These are phyloP conservation scores for Aspergillus phoenicis DNA, from an alignment of 2,329 filamentous ascomycete species.

Conservation along the genomic window DNA sequence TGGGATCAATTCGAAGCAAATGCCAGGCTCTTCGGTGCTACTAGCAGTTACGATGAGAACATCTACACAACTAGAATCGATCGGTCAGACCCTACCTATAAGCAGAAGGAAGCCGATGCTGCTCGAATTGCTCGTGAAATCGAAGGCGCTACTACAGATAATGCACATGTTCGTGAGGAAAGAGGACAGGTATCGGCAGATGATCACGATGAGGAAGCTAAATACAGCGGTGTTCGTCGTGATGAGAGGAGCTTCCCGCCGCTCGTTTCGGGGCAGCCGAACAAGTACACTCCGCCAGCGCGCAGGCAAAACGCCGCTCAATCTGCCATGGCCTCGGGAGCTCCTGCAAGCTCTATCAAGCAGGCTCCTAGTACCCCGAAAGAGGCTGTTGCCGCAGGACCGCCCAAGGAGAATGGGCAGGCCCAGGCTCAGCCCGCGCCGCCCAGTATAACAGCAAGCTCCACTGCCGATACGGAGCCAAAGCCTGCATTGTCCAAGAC, in stretches of 20 bases:
- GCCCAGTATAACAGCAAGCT: slow-evolving; percentile 24
- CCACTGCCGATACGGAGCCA: slow-evolving; percentile 28
- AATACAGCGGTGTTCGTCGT: slow-evolving; percentile 90
- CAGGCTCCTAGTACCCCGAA: slow-evolving; percentile 72
- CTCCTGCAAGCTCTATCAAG: slow-evolving; percentile 86
- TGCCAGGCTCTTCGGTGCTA: slow-evolving; percentile 81
- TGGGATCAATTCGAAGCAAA: slow-evolving; percentile 98
- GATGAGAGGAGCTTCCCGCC: slow-evolving; percentile 64
- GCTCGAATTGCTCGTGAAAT: slow-evolving; percentile 88
- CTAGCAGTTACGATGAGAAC: slow-evolving; percentile 89
- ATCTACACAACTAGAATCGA: slow-evolving; percentile 93
- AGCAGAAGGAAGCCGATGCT: slow-evolving; percentile 73
- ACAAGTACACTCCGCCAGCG: slow-evolving; percentile 89
- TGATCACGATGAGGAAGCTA: slow-evolving; percentile 86
- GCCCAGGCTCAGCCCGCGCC: slow-evolving; percentile 21
- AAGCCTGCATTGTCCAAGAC: slow-evolving; percentile 30
- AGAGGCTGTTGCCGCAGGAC: slow-evolving; percentile 36
- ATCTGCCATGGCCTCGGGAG: slow-evolving; percentile 72
- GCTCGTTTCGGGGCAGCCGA: slow-evolving; percentile 61
- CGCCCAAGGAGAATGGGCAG: slow-evolving; percentile 29
- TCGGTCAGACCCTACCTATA: slow-evolving; percentile 78
- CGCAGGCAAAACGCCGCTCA: slow-evolving; percentile 76
- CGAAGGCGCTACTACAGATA: slow-evolving; percentile 71
- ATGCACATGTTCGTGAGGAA: slow-evolving; percentile 87
- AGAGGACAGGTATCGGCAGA: slow-evolving; percentile 68